These are phyloP conservation scores for Halophytophthora polymorphica DNA, from an alignment of 352 stramenopile genomes.

Conservation along the genomic window DNA sequence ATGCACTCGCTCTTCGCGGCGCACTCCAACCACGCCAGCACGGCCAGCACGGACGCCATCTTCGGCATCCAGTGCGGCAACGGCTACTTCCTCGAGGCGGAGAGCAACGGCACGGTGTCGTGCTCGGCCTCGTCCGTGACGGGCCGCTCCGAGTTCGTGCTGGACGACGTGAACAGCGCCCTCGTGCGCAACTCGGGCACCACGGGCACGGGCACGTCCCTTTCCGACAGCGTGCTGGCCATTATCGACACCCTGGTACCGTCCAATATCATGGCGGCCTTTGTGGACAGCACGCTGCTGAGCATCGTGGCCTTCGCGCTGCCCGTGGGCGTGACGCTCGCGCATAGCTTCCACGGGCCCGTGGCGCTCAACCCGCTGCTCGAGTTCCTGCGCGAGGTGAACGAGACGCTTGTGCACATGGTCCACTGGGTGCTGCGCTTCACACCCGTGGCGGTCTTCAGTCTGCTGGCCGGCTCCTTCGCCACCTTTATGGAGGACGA, in stretches of 20 bases:
- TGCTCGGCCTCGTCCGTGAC: conserved; percentile 41
- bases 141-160: conserved; percentile 43
- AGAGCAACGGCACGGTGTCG: conserved; percentile 45
- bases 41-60: conserved; percentile 34
- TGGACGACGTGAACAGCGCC: conserved; percentile 56
- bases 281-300: conserved; percentile 62
- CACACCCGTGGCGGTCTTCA: conserved; percentile 70
- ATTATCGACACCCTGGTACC: conserved; percentile 64
- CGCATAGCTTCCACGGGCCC: conserved; percentile 67
- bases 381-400: conserved; percentile 75
- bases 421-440: conserved; percentile 69
- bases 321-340: conserved; percentile 55
- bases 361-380: conserved; percentile 73
- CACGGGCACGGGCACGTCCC: conserved; percentile 33
- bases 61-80: conserved; percentile 80
- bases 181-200: conserved; percentile 44
- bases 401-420: conserved; percentile 79
- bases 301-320: conserved; percentile 74
- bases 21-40: conserved; percentile 17
- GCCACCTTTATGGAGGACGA: conserved; percentile 33
- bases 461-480: conserved; percentile 64
- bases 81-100: conserved; percentile 58
- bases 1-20: conserved; percentile 41
- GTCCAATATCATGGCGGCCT: conserved; percentile 69
- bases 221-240: conserved; percentile 63